Evolutionary conservation across 495 filamentous ascomycete genomes (phyloP), one percentile per base, ranked within the genome.

Genomic region (Tuber calosporum): DNA sequence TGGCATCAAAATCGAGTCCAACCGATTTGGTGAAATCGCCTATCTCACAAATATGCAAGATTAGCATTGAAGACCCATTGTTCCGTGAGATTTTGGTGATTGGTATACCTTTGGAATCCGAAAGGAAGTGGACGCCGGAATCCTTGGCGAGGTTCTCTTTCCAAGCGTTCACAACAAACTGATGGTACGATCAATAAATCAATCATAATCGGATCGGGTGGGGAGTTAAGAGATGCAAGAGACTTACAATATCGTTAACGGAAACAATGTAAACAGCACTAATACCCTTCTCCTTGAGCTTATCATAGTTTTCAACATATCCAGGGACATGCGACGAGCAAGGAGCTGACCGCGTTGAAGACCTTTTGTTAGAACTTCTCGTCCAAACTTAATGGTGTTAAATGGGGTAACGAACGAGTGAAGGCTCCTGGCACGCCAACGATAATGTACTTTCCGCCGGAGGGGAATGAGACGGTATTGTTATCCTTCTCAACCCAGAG

Each of bases 21-120:
- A 97, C 86, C n/a, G 92, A 90, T 79, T 93, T 89, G 74, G 91
- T 95, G 86, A 96, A 97, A 72, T 87, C 84, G 67, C 87, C 79
- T 80, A 34, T 68, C 9, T 6, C 48, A 36, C 13, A 17, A 3
- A 62, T 34, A 62, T 19, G 11, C 26, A 17, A 17, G 13, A 17
- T 62, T 34, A 62, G 53, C 19, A 62, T 62, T 34, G 26, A 62
- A 34, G 30, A 19, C 13, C 11, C 13, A 34, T 30, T 62, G 19
- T 34, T 6, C 1, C 5, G 17, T 34, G 53, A 62, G 4, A 37
- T 36, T 69, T 17, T 17, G 30, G 17, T 37, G 13, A 45, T 69
- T 66, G 45, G 17, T 43, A 26, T 71, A 74, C 79, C 92, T n/a
- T 88, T 85, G 17, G 94, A 93, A 83, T 99, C 95, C 71, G 91